These are phyloP conservation scores for Hydnum rufescens DNA, from an alignment of 768 basidiomycete species.

Conservation along the genomic window DNA sequence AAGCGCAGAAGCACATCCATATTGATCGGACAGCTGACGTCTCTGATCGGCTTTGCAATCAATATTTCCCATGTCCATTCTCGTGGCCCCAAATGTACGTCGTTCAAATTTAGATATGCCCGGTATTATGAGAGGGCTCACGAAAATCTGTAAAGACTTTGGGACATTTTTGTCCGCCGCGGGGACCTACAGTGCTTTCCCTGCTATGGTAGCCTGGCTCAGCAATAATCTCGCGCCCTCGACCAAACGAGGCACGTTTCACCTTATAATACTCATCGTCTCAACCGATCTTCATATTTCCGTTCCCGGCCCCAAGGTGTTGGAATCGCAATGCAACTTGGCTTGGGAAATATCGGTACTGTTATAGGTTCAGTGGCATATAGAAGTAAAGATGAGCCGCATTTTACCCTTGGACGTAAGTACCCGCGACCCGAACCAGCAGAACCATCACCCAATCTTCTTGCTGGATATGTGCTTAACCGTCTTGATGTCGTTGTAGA, in stretches of 20 bases:
- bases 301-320: neutral
- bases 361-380: constrained; percentile 47
- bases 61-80: constrained; percentile 43
- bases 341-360: constrained; percentile 44
- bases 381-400: constrained; percentile 35
- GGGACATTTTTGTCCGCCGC: constrained; percentile 49
- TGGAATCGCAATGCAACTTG: constrained; percentile 40
- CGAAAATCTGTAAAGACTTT: constrained; percentile 31
- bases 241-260: neutral
- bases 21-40: constrained; percentile 28
- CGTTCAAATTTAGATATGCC: neutral
- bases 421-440: too few species aligned
- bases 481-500: neutral
- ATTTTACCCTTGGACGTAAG: constrained; percentile 40
- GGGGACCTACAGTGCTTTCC: constrained; percentile 40
- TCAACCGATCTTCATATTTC: neutral
- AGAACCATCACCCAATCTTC: neutral
- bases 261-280: neutral
- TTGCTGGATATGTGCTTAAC: neutral
- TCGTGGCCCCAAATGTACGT: constrained; percentile 30
- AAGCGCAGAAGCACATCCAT: constrained; percentile 40
- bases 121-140: neutral
- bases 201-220: constrained; percentile 43
- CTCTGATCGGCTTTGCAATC: constrained; percentile 39
- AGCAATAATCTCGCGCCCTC: constrained; percentile 28